Evolutionary conservation across 805 yeast species (phyloP), one percentile per base, ranked within the genome.

Genomic region (Ogataea methanolica): DNA sequence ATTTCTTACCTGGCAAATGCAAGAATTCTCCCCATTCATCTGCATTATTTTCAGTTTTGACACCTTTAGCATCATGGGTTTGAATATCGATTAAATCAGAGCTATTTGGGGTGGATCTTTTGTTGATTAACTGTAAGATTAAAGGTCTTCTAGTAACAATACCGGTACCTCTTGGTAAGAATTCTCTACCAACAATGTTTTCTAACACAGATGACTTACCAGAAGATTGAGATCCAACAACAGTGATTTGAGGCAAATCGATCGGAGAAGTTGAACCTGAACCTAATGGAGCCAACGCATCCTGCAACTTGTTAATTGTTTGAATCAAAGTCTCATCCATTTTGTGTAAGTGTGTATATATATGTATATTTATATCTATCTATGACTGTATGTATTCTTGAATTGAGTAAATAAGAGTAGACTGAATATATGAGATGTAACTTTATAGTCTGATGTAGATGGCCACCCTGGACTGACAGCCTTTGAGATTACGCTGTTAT

Each of bases 11-110:
- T 36, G 97, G 98, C 44, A 87, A 71, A 66, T 94, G 98, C 56
- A 92, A 76, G 67, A 94, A 94, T 68, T 94, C 99, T 52, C 99
- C 99, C 97, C 98, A 94, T 72, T 92, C 99, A 53, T 78, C 84
- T 37, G 74, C 75, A 61, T 85, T 85, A 67, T 85, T 85, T 63
- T 85, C 94, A 14, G 81, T 72, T 39, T 75, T 72, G 42, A 73
- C 72, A 29, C 80, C 79, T 46, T 70, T 65, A 19, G 70, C 71
- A 51, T 69, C 70, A 43, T 67, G 65, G 26, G 78, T 63, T 50
- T 75, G 71, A 48, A 76, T 70, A 46, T 72, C 71, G 31, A 76
- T 63, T 56, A 76, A 65, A 48, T 73, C 79, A 14, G 57, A 46
- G n/a, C 60, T 57, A 31, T 50, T 41, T n/a, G 49, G 14, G 36